Conservation (phyloP, 2,329 filamentous ascomycete genomes). For the Aureobasidium lini region DNA sequence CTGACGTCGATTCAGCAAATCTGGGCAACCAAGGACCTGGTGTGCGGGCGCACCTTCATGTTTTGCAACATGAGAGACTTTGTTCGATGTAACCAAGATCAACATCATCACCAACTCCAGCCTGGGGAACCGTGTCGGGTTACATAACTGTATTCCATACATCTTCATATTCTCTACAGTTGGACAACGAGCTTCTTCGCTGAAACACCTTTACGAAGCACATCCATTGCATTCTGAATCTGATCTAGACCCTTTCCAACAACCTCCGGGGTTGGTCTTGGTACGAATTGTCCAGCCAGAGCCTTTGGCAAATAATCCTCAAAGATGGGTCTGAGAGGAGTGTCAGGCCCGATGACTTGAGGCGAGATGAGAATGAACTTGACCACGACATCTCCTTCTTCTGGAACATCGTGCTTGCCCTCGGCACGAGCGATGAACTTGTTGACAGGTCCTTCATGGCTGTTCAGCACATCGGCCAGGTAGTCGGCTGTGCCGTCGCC, state of each 20-base stretch:
- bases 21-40: too few species aligned
- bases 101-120: too few species aligned
- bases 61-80: too few species aligned
- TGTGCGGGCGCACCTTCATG: too few species aligned
- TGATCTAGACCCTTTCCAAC: constrained; percentile 19
- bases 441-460: not conserved
- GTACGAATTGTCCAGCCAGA: constrained; percentile 27
- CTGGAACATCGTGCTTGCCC: not conserved
- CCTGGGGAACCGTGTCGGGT: too few species aligned
- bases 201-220: constrained; percentile 16
- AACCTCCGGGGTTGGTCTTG: constrained; percentile 21
- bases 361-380: not conserved
- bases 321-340: not conserved
- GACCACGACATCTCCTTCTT: not conserved
- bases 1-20: too few species aligned
- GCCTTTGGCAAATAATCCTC: constrained; percentile 24
- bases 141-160: too few species aligned
- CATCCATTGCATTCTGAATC: constrained; percentile 18
- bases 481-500: not conserved
- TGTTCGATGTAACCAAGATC: too few species aligned
- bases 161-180: not conserved
- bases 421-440: not conserved
- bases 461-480: not conserved
- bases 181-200: constrained; percentile 20
- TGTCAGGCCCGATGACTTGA: not conserved